Base-by-base conservation (phyloP, 371 early-diverging fungal genomes). In the Nosema muscidifuracis region DNA sequence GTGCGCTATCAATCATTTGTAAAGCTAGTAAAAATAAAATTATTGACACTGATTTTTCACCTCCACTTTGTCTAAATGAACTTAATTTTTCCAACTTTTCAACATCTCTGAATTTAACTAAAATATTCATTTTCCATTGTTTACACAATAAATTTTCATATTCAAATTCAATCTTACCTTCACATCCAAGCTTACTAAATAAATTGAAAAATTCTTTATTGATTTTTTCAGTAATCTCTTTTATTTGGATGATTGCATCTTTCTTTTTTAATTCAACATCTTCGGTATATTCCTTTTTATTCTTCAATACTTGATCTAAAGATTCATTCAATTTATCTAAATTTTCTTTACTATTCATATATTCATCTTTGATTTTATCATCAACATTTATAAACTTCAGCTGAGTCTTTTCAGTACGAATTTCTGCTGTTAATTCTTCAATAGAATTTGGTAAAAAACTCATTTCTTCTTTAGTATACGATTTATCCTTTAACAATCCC, bases 11-110 rank as follows among this genome's bases (percentile, higher is more conserved):
- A 38, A 91, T 81, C 33, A 85, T 81, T 84, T 95, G 95, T 55
- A 99, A 85, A 2, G 95, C 86, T 87, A 96, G 90, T 58, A 99
- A 80, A 78, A 93, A 99, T 70, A 95, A 85, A 71, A 97, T 95
- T 2, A 95, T 97, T 2, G 94, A 56, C 15, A 84, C 80, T 34
- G 78, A 71, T 40, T 80, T 81, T 57, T 84, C 84, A 24, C 98
- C 99, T 61, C 98, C 99, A 6, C 94, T 94, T 80, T 97, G 98
- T 30, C 95, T 87, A 64, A 89, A 89, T 6, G 89, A 90, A 18
- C 89, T 90, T 57, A 99, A 84, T 2, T 87, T 77, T 79, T 93
- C 90, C 13, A 95, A 85, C 20, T 87, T 85, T 75, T 95, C 96
- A 40, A 85, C 82, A 66, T 90, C 89, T 72, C 94, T 80, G 66